Conservation (phyloP, 768 basidiomycete genomes). For the Tephrocybe sp. region DNA sequence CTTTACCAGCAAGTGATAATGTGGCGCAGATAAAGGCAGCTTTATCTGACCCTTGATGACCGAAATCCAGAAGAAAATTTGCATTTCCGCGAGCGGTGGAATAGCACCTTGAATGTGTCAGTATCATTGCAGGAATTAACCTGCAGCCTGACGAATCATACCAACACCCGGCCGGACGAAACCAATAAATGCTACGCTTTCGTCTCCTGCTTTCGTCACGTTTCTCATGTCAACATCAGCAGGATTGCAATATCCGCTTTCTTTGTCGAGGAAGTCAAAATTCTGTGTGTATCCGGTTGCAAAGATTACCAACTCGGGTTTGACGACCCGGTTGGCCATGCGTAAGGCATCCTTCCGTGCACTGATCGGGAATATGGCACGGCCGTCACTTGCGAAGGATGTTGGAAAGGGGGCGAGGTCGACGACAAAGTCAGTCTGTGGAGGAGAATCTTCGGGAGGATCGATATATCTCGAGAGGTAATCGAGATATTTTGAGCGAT, state of each 20-base stretch:
- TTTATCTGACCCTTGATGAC: constrained; percentile 42
- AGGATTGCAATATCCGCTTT: constrained; percentile 38
- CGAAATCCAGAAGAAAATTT: constrained; percentile 57
- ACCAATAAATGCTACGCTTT: constrained; percentile 52
- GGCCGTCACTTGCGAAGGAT: constrained; percentile 39
- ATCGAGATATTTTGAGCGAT: constrained; percentile 41
- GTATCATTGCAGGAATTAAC: constrained; percentile 1
- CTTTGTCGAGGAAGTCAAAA: constrained; percentile 39
- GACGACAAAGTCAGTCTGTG: constrained; percentile 41
- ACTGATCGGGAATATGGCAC: constrained; percentile 43
- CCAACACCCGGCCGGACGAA: constrained; percentile 61
- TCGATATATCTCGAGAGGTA: constrained; percentile 57
- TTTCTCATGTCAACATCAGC: constrained; percentile 44
- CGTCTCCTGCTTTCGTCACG: constrained; percentile 41
- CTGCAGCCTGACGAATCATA: constrained; percentile 20
- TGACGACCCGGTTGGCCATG: constrained; percentile 37
- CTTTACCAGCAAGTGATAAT: constrained; percentile 55
- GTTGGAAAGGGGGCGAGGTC: constrained; percentile 60
- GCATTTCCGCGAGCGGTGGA: constrained; percentile 61
- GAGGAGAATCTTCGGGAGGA: constrained; percentile 48
- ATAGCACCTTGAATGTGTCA: constrained; percentile 42
- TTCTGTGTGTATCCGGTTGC: constrained; percentile 51
- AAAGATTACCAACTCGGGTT: constrained; percentile 48
- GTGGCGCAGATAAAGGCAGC: constrained; percentile 41
- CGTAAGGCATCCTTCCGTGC: constrained; percentile 42